Percentiles rank a stretch among this genome's conserved stretches.
phyloP scores from a whole-genome alignment of 306 rosid species.

The Vicia faba region DNA sequence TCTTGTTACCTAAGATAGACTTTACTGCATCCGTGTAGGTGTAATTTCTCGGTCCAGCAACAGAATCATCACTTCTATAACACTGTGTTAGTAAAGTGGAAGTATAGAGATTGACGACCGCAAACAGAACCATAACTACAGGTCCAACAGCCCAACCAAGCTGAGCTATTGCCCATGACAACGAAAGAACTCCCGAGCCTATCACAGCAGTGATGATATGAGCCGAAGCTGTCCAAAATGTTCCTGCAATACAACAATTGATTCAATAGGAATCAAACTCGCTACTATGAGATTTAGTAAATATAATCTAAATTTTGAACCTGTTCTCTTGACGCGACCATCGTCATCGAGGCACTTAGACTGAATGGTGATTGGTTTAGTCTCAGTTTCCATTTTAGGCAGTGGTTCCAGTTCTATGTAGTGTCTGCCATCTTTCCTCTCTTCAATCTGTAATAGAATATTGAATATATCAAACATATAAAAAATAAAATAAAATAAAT shows the following conservation, averaged over 20 bases:
- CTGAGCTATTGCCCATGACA: slow-evolving; percentile 83
- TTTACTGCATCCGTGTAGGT: slow-evolving; percentile 80
- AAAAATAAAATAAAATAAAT: not conserved
- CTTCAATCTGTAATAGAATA: slow-evolving; percentile 54
- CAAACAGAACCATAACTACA: slow-evolving; percentile 56
- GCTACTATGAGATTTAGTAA: no score
- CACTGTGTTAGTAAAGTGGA: slow-evolving; percentile 63
- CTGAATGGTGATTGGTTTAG: slow-evolving; percentile 46
- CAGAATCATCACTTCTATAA: slow-evolving; percentile 56
- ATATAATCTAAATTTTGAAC: slow-evolving; percentile 20
- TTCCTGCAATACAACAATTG: slow-evolving; percentile 47
- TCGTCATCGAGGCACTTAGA: slow-evolving; percentile 76
- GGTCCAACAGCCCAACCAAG: slow-evolving; percentile 84
- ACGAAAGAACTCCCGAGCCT: slow-evolving; percentile 76
- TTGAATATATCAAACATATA: not conserved
- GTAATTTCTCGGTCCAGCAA: slow-evolving; percentile 67
- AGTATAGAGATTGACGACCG: slow-evolving; percentile 64
- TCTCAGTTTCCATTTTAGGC: slow-evolving; percentile 47
- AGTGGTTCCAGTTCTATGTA: slow-evolving; percentile 64
- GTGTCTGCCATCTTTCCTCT: slow-evolving; percentile 61
- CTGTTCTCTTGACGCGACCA: slow-evolving; percentile 81
- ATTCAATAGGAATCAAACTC: not conserved
- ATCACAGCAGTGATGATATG: slow-evolving; percentile 81
- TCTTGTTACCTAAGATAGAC: slow-evolving; percentile 61
- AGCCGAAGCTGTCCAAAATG: slow-evolving; percentile 70